Percentiles rank a stretch among this genome's conserved stretches.
Conservation (phyloP, 805 yeast genomes). For the Middelhovenomyces tepae region DNA sequence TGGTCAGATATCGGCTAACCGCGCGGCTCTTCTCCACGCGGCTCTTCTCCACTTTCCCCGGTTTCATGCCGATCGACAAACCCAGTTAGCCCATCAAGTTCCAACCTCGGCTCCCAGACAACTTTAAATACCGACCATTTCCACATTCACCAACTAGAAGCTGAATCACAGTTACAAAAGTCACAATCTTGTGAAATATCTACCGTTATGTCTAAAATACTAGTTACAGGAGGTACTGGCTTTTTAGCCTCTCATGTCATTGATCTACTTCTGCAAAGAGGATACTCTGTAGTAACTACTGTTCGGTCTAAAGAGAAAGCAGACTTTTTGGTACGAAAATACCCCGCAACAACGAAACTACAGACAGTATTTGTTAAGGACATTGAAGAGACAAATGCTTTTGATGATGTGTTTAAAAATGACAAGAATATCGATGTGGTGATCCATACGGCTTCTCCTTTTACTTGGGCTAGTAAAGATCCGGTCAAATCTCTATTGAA, state of each 20-base stretch:
- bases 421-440: conserved; percentile 28
- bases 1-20: too few relatives aligned
- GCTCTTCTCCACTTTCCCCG: too few relatives aligned
- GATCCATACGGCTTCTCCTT: conserved; percentile 33
- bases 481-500: conserved; percentile 34
- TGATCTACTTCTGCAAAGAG: conserved; percentile 31
- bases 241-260: conserved; percentile 42
- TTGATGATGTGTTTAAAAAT: conserved; percentile 35
- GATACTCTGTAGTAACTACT: conserved; percentile 37
- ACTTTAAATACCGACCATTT: too few relatives aligned
- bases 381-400: conserved; percentile 31
- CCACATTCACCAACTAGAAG: too few relatives aligned
- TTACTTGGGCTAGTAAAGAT: conserved; percentile 26
- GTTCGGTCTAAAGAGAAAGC: conserved; percentile 38
- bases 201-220: conserved; percentile 15
- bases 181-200: conserved; percentile 1
- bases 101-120: too few relatives aligned
- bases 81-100: too few relatives aligned
- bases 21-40: too few relatives aligned
- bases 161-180: too few relatives aligned
- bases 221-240: conserved; percentile 45
- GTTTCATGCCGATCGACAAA: too few relatives aligned
- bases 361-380: conserved; percentile 21
- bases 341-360: conserved; percentile 15
- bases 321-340: conserved; percentile 17